Conservation (phyloP, 179 eudicot genomes). For the Gypsophila paniculata region DNA sequence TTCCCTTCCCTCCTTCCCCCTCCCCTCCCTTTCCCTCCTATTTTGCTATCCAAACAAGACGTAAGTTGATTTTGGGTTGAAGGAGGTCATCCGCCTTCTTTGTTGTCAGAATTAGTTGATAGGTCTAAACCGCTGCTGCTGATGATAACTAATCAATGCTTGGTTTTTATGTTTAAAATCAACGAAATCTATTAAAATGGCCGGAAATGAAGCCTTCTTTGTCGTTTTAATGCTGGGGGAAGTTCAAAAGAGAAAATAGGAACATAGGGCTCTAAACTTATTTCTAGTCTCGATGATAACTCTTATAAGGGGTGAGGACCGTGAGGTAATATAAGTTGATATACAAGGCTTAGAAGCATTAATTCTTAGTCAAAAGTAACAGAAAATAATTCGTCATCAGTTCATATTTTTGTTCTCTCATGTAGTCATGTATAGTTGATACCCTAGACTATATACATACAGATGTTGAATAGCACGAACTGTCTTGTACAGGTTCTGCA, state of each 20-base stretch:
- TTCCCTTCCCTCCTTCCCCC: no score
- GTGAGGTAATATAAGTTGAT: background rate
- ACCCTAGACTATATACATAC: background rate
- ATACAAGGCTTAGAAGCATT: background rate
- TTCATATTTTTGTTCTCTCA: background rate
- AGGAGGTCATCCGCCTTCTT: background rate
- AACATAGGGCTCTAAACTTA: background rate
- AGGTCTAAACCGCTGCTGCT: no score
- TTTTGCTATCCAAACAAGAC: no score
- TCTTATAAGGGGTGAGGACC: background rate
- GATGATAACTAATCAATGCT: background rate
- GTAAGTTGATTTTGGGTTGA: background rate
- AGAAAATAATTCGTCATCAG: background rate
- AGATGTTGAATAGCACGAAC: background rate
- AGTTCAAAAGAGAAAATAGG: background rate
- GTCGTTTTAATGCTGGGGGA: background rate
- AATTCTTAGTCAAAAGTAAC: background rate
- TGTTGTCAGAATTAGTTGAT: background rate
- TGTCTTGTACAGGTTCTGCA: conserved; percentile 64
- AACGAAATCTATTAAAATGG: background rate
- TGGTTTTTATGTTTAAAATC: background rate
- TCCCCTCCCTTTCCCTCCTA: no score
- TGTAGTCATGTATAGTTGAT: background rate
- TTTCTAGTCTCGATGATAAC: background rate
- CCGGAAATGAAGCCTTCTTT: background rate